Evolutionary conservation across 2,329 filamentous ascomycete genomes (phyloP).

Genomic region (Neofusicoccum ribis): DNA sequence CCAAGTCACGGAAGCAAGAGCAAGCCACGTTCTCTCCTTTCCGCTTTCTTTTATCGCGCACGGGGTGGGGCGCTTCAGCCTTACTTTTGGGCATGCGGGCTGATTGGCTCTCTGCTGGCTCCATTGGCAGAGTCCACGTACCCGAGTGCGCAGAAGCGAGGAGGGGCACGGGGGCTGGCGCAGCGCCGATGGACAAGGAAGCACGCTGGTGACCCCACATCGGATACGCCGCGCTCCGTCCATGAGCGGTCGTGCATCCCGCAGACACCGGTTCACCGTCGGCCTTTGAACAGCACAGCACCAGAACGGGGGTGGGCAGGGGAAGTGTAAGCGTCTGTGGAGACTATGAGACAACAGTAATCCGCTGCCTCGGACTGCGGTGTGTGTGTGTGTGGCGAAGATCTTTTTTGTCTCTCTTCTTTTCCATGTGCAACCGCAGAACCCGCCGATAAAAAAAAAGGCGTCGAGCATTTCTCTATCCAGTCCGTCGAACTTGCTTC

Average conservation of each 20-base stretch:
- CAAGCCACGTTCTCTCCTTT: neutral
- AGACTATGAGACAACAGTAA: too few relatives aligned
- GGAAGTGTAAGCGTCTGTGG: neutral
- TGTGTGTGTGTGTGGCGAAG: neutral
- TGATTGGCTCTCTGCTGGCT: neutral
- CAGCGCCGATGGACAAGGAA: neutral
- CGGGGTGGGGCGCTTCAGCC: neutral
- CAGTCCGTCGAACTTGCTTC: too few relatives aligned
- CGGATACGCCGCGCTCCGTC: neutral
- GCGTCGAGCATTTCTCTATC: neutral
- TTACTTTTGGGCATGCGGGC: neutral
- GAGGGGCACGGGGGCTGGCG: neutral
- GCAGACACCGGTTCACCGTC: neutral
- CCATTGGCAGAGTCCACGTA: too few relatives aligned
- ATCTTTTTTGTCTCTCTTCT: neutral
- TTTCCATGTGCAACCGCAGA: neutral
- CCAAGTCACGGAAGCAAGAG: neutral
- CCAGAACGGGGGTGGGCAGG: too few relatives aligned
- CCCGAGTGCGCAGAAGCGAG: too few relatives aligned
- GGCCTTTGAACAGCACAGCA: neutral
- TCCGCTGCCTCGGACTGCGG: neutral
- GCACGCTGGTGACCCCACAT: constrained; percentile 2
- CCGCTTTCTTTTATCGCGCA: neutral
- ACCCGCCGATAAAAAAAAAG: neutral
- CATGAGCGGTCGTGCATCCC: neutral